Percentiles rank a stretch among this genome's conserved stretches.
Conservation (phyloP, 371 early-diverging fungal species). For the Chytridiales sp. region DNA sequence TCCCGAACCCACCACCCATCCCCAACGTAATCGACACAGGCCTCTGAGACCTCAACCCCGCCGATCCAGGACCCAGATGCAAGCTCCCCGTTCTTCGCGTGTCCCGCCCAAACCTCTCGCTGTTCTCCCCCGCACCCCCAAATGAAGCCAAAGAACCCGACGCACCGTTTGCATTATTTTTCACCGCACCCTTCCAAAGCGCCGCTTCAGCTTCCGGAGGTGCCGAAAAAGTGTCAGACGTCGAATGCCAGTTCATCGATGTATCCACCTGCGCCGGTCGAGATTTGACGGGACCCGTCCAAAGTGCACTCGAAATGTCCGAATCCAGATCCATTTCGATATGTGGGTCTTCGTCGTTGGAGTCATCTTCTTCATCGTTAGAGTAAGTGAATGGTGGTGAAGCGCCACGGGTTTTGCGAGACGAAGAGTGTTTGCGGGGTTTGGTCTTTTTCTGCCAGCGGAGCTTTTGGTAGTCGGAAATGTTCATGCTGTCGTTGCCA, state of each 20-base stretch:
- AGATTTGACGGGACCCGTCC: slow-evolving; percentile 13
- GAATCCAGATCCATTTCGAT: background rate
- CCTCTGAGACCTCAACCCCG: slow-evolving; percentile 27
- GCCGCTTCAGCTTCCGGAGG: slow-evolving; percentile 4
- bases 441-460: background rate
- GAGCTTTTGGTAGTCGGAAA: slow-evolving; percentile 1
- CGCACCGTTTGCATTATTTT: background rate
- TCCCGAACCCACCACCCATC: too few species aligned
- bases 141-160: background rate
- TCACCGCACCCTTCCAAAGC: slow-evolving; percentile 6
- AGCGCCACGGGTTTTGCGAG: background rate
- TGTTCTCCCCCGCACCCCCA: background rate
- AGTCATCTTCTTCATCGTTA: slow-evolving; percentile 3
- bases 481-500: background rate
- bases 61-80: background rate
- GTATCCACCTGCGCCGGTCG: too few species aligned
- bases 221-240: too few species aligned
- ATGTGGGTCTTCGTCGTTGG: background rate
- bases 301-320: slow-evolving; percentile 10
- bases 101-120: slow-evolving; percentile 9
- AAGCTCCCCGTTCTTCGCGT: slow-evolving; percentile 9
- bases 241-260: too few species aligned
- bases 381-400: background rate
- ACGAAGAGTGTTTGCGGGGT: background rate
- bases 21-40: slow-evolving; percentile 28